Percentiles rank a stretch among this genome's conserved stretches.
Evolutionary conservation across 108 stramenopile species (phyloP).

Genomic region (Chaetoceros tenuissimus): DNA sequence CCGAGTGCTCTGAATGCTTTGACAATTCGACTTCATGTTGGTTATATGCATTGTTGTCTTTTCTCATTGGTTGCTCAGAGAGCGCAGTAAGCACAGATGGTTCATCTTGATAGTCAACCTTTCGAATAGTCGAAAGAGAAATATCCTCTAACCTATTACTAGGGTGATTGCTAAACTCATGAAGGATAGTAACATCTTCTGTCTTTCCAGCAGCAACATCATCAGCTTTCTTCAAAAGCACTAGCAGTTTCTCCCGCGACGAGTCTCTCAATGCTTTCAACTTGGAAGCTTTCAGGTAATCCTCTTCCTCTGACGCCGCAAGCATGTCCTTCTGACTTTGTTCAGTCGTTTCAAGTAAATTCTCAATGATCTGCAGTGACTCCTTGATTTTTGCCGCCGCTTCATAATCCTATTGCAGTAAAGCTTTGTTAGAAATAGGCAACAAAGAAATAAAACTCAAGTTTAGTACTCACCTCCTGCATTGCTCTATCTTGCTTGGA

Average conservation of each 20-base stretch:
- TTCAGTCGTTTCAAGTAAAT: neutral
- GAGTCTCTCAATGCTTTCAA: neutral
- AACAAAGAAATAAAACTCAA: no score
- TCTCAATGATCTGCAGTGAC: neutral
- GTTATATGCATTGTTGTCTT: neutral
- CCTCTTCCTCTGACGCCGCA: constrained; percentile 1
- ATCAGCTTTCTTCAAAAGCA: neutral
- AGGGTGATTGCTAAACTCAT: no score
- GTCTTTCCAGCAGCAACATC: neutral
- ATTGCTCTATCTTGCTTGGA: no score
- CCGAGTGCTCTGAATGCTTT: neutral
- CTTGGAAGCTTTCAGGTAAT: neutral
- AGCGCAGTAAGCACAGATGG: neutral
- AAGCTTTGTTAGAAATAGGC: no score
- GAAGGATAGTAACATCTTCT: neutral
- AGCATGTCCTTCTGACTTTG: neutral
- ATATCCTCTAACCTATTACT: no score
- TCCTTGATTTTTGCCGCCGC: constrained; percentile 1
- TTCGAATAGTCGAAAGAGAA: neutral
- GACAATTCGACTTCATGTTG: neutral
- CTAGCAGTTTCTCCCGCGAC: neutral
- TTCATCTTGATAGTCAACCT: neutral
- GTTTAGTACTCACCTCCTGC: no score
- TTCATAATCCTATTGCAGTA: constrained; percentile 4
- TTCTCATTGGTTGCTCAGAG: neutral